phyloP scores from a whole-genome alignment of 495 filamentous ascomycete genomes.

The Aspergillus baeticus region DNA sequence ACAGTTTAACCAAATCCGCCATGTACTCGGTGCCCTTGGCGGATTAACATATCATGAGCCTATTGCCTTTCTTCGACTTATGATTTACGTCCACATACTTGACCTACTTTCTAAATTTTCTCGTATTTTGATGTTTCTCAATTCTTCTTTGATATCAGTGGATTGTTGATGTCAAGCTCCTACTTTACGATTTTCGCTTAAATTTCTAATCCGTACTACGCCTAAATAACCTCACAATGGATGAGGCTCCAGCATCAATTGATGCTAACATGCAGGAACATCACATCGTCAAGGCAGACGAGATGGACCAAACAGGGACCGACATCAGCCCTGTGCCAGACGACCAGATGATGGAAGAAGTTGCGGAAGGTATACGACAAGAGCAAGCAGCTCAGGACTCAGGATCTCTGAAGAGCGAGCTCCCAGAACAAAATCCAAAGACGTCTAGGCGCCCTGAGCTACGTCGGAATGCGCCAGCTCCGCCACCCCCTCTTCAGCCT shows the following conservation, averaged over 20 bases:
- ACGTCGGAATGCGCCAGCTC: conserved; percentile 52
- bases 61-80: neutral
- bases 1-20: neutral
- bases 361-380: conserved; percentile 47
- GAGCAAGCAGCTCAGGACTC: conserved; percentile 33
- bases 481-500: conserved; percentile 59
- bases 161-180: neutral
- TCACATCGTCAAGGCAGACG: conserved; percentile 54
- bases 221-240: conserved; percentile 27
- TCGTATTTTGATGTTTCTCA: neutral
- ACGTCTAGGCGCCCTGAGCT: conserved; percentile 50
- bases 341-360: conserved; percentile 48
- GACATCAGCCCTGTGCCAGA: conserved; percentile 51
- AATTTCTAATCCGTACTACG: neutral
- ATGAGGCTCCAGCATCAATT: conserved; percentile 21
- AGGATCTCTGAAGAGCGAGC: conserved; percentile 3
- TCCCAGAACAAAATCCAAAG: conserved; percentile 17
- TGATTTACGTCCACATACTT: too few species aligned
- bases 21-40: neutral
- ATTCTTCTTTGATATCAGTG: neutral
- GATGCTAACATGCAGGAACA: conserved; percentile 31
- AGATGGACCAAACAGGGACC: conserved; percentile 54
- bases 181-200: conserved; percentile 6
- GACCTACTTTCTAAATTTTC: neutral
- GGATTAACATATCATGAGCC: neutral